Percentiles rank a stretch among this genome's conserved stretches.
Conservation (phyloP, 768 basidiomycete genomes). For the Clathrus columnatus region DNA sequence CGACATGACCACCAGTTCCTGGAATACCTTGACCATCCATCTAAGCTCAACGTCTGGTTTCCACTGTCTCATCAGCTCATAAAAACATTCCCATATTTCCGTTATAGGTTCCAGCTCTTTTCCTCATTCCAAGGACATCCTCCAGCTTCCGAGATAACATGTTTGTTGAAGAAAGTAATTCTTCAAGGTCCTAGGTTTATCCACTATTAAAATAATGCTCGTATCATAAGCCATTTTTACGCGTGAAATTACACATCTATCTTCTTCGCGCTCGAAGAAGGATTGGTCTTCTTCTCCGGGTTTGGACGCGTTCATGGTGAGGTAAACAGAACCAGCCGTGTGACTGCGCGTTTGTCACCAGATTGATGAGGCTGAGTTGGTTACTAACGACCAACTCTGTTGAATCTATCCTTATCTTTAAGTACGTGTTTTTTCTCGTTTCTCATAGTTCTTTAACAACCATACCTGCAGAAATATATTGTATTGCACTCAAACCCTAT, state of each 20-base stretch:
- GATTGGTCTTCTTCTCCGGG: slow-evolving; percentile 27
- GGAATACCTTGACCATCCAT: slow-evolving; percentile 37
- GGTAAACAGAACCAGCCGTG: slow-evolving; percentile 23
- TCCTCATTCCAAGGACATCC: slow-evolving; percentile 86
- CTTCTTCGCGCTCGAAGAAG: slow-evolving; percentile 77
- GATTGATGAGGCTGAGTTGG: slow-evolving; percentile 20
- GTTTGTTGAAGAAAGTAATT: slow-evolving; percentile 77
- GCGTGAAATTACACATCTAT: slow-evolving; percentile 63
- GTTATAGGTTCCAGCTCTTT: slow-evolving; percentile 88
- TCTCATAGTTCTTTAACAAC: no score
- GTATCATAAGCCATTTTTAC: slow-evolving; percentile 31
- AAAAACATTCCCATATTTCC: slow-evolving; percentile 73
- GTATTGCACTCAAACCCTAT: not conserved
- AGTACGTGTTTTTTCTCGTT: no score
- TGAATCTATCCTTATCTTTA: no score
- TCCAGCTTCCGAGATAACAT: slow-evolving; percentile 84
- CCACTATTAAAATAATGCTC: not conserved
- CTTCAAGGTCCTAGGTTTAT: slow-evolving; percentile 67
- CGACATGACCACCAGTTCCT: slow-evolving; percentile 50
- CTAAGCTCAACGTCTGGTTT: slow-evolving; percentile 26
- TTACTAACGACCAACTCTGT: no score
- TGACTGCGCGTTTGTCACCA: slow-evolving; percentile 25
- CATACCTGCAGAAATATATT: no score
- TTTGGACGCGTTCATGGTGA: slow-evolving; percentile 8
- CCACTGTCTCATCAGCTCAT: slow-evolving; percentile 57